A percentile compares a stretch with the other conserved stretches of the same genome.
Conservation (phyloP, 1,139 yeast genomes). For the Entelexis paramagnoliae region DNA sequence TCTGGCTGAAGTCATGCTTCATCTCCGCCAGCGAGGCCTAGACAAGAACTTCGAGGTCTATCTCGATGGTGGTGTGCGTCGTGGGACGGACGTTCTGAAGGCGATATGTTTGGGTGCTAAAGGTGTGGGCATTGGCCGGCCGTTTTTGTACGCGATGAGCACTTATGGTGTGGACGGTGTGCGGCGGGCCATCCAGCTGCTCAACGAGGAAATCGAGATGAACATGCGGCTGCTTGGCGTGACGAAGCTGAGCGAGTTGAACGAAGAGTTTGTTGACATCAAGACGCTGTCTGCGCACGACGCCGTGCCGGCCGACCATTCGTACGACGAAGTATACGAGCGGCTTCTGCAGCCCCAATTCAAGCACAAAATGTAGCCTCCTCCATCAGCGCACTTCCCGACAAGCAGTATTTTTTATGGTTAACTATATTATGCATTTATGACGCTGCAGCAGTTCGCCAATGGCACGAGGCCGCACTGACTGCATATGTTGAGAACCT, state of each 20-base stretch:
- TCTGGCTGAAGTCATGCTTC: conserved; percentile 53
- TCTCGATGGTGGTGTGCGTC: conserved; percentile 65
- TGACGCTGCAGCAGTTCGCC: no score
- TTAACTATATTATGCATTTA: no score
- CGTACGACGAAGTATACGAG: conserved; percentile 39
- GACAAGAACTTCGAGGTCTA: conserved; percentile 51
- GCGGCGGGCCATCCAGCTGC: conserved; percentile 58
- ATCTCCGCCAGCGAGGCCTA: conserved; percentile 40
- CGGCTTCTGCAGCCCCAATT: conserved; percentile 29
- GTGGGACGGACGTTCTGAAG: conserved; percentile 63
- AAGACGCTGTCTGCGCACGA: conserved; percentile 34
- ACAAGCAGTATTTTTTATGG: no score
- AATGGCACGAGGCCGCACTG: no score
- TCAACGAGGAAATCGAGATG: conserved; percentile 76
- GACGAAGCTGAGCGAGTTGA: conserved; percentile 50
- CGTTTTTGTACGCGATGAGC: conserved; percentile 65
- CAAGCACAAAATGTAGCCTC: conserved; percentile 26
- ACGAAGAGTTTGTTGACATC: conserved; percentile 45
- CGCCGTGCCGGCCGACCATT: conserved; percentile 41
- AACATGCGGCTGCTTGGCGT: conserved; percentile 83
- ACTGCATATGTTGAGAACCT: no score
- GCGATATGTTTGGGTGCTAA: conserved; percentile 68
- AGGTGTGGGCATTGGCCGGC: conserved; percentile 70
- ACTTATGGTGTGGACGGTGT: conserved; percentile 76
- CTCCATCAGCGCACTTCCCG: no score